Conservation (phyloP, 352 stramenopile species). For the Aphanomyces euteiches region DNA sequence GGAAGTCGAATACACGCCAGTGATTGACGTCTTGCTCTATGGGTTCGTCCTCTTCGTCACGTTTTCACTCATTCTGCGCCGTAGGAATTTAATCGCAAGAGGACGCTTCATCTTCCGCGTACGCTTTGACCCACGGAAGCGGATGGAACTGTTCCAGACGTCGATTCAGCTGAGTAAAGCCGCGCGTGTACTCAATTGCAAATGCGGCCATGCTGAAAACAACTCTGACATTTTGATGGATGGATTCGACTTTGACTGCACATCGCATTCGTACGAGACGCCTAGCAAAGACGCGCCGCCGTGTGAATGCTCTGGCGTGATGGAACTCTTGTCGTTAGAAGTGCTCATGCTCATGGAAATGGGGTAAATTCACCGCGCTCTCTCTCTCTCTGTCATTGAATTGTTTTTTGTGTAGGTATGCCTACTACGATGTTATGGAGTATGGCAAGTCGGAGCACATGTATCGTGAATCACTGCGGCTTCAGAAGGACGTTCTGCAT, state of each 20-base stretch:
- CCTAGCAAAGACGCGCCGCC: conserved; percentile 29
- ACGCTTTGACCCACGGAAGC: conserved; percentile 62
- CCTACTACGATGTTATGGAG: conserved; percentile 70
- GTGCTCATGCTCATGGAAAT: conserved; percentile 68
- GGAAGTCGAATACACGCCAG: conserved; percentile 43
- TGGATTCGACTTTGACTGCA: conserved; percentile 56
- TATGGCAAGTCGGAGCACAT: conserved; percentile 73
- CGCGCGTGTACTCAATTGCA: conserved; percentile 63
- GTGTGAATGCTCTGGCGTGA: conserved; percentile 67
- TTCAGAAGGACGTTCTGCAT: conserved; percentile 72
- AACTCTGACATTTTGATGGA: conserved; percentile 57
- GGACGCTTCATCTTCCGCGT: conserved; percentile 77
- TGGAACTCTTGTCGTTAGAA: conserved; percentile 70
- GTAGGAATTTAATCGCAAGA: conserved; percentile 69
- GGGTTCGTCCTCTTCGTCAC: not conserved
- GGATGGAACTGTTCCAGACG: conserved; percentile 61
- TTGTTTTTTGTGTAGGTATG: conserved; percentile 25
- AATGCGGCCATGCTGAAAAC: conserved; percentile 68
- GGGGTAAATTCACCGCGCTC: conserved; percentile 40
- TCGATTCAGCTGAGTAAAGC: conserved; percentile 70
- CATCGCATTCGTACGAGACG: conserved; percentile 37
- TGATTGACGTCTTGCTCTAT: conserved; percentile 74
- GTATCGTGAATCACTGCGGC: conserved; percentile 66
- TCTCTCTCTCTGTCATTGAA: not conserved
- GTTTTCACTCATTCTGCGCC: not conserved